These are phyloP conservation scores for Macadamia tetraphylla DNA, from an alignment of 164 flowering plant species.

Conservation along the genomic window DNA sequence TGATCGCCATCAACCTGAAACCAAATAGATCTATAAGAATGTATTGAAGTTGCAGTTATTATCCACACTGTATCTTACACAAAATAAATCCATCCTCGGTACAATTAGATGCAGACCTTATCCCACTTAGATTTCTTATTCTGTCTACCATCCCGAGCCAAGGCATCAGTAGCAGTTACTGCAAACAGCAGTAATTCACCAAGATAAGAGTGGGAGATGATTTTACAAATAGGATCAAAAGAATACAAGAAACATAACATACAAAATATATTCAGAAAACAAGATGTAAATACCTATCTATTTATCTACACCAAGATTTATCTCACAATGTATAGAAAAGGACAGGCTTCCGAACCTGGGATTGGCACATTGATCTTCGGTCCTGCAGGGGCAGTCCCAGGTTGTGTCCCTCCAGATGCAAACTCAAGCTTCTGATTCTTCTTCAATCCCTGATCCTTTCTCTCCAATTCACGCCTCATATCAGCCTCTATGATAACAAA, in stretches of 20 bases:
- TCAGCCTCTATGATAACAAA: slow-evolving; percentile 58
- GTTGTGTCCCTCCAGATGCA: slow-evolving; percentile 56
- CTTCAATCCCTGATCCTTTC: slow-evolving; percentile 84
- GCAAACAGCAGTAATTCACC: slow-evolving; percentile 13
- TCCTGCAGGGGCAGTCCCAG: slow-evolving; percentile 37
- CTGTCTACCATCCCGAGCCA: slow-evolving; percentile 63
- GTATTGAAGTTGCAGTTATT: neutral
- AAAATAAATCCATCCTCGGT: neutral
- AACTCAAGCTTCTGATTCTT: slow-evolving; percentile 72
- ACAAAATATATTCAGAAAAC: too few relatives aligned
- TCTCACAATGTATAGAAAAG: neutral
- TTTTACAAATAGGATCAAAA: neutral
- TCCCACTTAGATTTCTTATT: slow-evolving; percentile 98
- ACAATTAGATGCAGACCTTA: slow-evolving; percentile 44
- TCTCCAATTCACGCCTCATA: slow-evolving; percentile 77
- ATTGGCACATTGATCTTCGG: slow-evolving; percentile 46
- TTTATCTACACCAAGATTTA: neutral
- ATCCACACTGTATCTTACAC: neutral
- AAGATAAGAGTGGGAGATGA: neutral
- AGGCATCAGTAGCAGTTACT: slow-evolving; percentile 43
- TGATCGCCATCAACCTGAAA: slow-evolving; percentile 75
- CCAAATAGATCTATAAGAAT: neutral
- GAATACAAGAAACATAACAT: neutral
- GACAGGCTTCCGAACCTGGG: slow-evolving; percentile 39
- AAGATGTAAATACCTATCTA: too few relatives aligned